phyloP scores from a whole-genome alignment of 176 grass and related monocot genomes.

The Eleusine coracana region DNA sequence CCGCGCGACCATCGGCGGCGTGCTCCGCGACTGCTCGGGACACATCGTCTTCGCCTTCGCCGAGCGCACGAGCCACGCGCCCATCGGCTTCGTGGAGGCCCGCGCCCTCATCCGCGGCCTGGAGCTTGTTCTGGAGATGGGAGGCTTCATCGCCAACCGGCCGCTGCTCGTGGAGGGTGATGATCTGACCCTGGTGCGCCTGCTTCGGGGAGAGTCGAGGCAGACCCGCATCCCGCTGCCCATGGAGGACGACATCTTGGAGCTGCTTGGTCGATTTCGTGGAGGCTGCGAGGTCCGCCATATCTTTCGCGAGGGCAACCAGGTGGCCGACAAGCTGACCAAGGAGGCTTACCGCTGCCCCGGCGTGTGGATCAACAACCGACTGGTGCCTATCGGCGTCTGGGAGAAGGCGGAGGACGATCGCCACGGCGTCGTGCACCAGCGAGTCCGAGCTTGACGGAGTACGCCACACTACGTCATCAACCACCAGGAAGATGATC shows the following conservation, averaged over 20 bases:
- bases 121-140: not conserved
- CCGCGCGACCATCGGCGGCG: not conserved
- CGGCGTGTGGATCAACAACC: not conserved
- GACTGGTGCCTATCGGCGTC: not conserved
- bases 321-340: not conserved
- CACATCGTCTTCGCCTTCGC: not conserved
- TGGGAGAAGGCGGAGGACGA: not conserved
- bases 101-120: not conserved
- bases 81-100: not conserved
- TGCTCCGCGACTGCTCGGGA: not conserved
- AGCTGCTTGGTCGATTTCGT: not conserved
- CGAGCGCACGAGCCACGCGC: not conserved
- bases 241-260: not conserved
- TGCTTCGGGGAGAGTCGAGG: not conserved
- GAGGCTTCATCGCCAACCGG: not conserved
- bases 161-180: not conserved
- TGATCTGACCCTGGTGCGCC: not conserved
- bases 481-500: too few relatives aligned
- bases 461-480: too few relatives aligned
- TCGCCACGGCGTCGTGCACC: not conserved
- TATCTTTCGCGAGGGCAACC: slow-evolving; percentile 8
- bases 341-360: not conserved
- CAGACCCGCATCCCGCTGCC: not conserved
- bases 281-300: not conserved
- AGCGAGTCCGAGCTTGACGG: not conserved